Percentiles rank a stretch among this genome's conserved stretches.
Conservation (phyloP, 2,329 filamentous ascomycete genomes). For the Sporothrix protearum region DNA sequence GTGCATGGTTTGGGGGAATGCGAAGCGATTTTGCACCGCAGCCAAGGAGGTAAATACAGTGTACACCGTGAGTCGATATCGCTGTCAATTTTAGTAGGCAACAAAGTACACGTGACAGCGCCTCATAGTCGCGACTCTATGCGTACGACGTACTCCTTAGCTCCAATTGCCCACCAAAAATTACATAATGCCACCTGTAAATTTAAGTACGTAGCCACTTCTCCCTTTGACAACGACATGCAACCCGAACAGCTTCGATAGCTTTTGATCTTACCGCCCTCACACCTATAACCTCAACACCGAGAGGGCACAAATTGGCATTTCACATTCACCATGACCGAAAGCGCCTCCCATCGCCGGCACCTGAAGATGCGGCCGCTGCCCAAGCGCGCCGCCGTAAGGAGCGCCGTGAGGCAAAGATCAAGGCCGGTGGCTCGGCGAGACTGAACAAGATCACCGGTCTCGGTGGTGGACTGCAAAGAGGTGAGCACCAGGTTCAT, state of each 20-base stretch:
- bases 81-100: no score
- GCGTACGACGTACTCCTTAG: no score
- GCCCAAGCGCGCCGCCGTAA: conserved; percentile 70
- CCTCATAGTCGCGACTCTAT: neutral
- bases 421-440: conserved; percentile 65
- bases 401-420: conserved; percentile 75
- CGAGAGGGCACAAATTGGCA: neutral
- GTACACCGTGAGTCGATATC: no score
- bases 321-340: conserved; percentile 39
- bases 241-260: neutral
- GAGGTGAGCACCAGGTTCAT: conserved; percentile 37
- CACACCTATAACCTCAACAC: neutral
- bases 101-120: neutral
- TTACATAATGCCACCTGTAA: neutral
- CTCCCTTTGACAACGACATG: neutral
- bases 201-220: neutral
- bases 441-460: conserved; percentile 73
- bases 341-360: conserved; percentile 35
- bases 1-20: neutral
- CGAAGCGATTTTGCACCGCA: no score
- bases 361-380: conserved; percentile 45
- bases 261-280: neutral
- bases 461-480: conserved; percentile 56
- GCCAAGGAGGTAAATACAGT: no score
- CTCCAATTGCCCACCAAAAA: neutral